Percentiles rank a stretch among this genome's conserved stretches.
Conservation (phyloP, 2,329 filamentous ascomycete genomes). For the Camptophora hylomeconis region DNA sequence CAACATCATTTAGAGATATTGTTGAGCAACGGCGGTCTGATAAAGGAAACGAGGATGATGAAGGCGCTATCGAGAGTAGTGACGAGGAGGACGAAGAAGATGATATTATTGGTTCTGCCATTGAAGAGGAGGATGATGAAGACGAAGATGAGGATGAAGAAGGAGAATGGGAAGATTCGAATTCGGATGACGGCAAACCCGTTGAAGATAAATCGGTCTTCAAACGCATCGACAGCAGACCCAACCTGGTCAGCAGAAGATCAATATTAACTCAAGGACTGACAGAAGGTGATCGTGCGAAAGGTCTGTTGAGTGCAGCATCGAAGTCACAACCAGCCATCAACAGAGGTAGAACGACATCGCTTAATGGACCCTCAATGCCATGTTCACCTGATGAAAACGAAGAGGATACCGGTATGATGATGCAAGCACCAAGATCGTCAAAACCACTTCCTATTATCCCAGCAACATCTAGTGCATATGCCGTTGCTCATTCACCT, state of each 20-base stretch:
- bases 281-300: conserved; percentile 62
- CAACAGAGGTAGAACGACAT: conserved; percentile 47
- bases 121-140: conserved; percentile 56
- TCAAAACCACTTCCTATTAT: conserved; percentile 11
- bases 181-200: conserved; percentile 69
- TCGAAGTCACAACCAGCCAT: conserved; percentile 31
- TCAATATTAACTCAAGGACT: conserved; percentile 86
- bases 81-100: conserved; percentile 46
- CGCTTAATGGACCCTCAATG: conserved; percentile 54
- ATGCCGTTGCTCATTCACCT: conserved; percentile 65
- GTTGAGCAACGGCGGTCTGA: conserved; percentile 55
- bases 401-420: conserved; percentile 28
- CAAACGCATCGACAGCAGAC: conserved; percentile 78
- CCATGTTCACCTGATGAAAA: conserved; percentile 45
- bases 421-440: conserved; percentile 11
- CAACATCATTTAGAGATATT: conserved; percentile 68
- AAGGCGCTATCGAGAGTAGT: conserved; percentile 47
- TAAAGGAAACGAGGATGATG: conserved; percentile 39
- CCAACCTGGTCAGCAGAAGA: conserved; percentile 69
- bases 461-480: conserved; percentile 8
- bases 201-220: conserved; percentile 62
- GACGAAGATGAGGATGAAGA: conserved; percentile 43
- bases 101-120: conserved; percentile 70
- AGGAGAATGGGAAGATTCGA: conserved; percentile 46
- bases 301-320: conserved; percentile 55